Conservation (phyloP, 2,329 filamentous ascomycete species). For the Paradendryphiella salina region DNA sequence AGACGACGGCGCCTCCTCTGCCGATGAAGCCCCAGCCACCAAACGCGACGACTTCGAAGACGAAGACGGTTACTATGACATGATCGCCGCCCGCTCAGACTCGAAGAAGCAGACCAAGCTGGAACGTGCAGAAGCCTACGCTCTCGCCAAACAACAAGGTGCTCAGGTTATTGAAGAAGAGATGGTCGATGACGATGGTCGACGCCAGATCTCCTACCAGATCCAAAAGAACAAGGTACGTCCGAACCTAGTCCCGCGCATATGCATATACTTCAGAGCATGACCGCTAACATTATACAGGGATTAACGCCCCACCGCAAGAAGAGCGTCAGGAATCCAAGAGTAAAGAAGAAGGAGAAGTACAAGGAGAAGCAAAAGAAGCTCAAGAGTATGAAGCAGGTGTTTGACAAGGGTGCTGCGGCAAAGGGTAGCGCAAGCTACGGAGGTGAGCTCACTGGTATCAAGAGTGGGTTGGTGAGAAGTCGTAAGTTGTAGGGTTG, state of each 20-base stretch:
- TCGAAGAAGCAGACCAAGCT: slow-evolving; percentile 75
- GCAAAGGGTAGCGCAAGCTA: slow-evolving; percentile 68
- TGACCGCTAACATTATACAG: not conserved
- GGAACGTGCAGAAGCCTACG: slow-evolving; percentile 62
- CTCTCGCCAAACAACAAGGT: slow-evolving; percentile 58
- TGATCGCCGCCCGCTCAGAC: slow-evolving; percentile 71
- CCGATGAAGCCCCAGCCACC: slow-evolving; percentile 55
- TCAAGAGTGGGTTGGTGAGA: slow-evolving; percentile 91
- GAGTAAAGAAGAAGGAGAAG: slow-evolving; percentile 98
- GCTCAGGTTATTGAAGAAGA: slow-evolving; percentile 68
- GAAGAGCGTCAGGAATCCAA: slow-evolving; percentile 92
- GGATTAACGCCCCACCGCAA: slow-evolving; percentile 77
- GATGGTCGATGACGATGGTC: slow-evolving; percentile 77
- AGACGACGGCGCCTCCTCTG: slow-evolving; percentile 68
- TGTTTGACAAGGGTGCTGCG: slow-evolving; percentile 74
- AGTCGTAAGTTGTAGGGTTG: slow-evolving; percentile 76
- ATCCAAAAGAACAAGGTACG: slow-evolving; percentile 96
- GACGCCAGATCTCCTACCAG: slow-evolving; percentile 87
- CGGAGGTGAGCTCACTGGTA: slow-evolving; percentile 88
- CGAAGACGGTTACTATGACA: slow-evolving; percentile 83
- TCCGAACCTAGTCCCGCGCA: not conserved
- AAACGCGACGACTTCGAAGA: slow-evolving; percentile 50
- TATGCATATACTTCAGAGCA: not conserved
- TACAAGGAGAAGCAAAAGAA: slow-evolving; percentile 98
- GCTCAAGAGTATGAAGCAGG: slow-evolving; percentile 78